phyloP scores from a whole-genome alignment of 352 stramenopile species.

The Phytophthora pinifolia region DNA sequence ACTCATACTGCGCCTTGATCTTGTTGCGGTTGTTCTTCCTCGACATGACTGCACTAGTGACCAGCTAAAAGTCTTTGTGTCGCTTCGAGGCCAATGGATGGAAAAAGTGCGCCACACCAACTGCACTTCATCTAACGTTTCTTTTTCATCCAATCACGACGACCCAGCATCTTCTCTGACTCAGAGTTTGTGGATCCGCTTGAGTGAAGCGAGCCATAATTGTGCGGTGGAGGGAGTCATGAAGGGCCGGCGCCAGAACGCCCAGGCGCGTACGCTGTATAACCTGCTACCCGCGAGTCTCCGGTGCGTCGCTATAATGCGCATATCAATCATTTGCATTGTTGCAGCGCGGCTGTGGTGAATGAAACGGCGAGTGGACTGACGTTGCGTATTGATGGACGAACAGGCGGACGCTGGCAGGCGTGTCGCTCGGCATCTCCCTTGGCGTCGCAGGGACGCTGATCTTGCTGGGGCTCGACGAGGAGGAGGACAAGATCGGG shows the following conservation, averaged over 20 bases:
- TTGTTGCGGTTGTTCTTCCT: constrained; percentile 82
- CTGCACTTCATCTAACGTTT: neutral
- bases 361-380: constrained; percentile 10
- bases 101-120: constrained; percentile 10
- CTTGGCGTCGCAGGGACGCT: constrained; percentile 52
- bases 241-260: constrained; percentile 27
- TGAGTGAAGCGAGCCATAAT: neutral
- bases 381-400: constrained; percentile 10
- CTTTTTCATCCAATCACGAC: constrained; percentile 17
- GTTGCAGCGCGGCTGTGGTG: neutral
- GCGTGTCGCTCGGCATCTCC: constrained; percentile 51
- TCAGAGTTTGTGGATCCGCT: constrained; percentile 18
- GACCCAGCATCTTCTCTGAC: neutral
- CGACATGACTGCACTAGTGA: constrained; percentile 45
- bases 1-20: constrained; percentile 81
- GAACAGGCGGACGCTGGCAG: constrained; percentile 39
- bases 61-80: constrained; percentile 2
- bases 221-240: constrained; percentile 16
- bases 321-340: neutral
- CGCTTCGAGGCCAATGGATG: constrained; percentile 27
- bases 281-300: constrained; percentile 34
- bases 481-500: constrained; percentile 13
- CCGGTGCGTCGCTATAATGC: constrained; percentile 21
- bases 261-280: constrained; percentile 27
- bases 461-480: constrained; percentile 35